Evolutionary conservation across 768 basidiomycete species (phyloP).

Genomic region (Neoboletus subvelutipes): DNA sequence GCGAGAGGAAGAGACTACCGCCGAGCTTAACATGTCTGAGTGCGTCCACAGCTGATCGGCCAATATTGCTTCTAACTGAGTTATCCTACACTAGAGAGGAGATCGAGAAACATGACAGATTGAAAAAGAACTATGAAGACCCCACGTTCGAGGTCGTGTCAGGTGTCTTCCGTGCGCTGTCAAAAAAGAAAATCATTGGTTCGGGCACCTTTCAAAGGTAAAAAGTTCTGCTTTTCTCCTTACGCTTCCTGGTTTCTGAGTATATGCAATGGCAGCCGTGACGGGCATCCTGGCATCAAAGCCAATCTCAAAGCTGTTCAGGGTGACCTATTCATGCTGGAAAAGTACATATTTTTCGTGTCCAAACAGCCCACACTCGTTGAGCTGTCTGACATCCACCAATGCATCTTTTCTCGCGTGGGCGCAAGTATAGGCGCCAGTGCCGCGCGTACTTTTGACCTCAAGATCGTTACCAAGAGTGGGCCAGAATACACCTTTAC

Average conservation of each 20-base stretch:
- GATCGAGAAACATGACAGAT: slow-evolving; percentile 71
- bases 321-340: slow-evolving; percentile 96
- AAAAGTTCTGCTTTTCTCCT: background rate
- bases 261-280: slow-evolving; percentile 51
- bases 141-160: slow-evolving; percentile 96
- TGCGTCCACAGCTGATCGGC: slow-evolving; percentile 39
- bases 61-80: background rate
- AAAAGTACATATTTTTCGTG: slow-evolving; percentile 97
- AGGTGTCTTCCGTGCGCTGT: slow-evolving; percentile 86
- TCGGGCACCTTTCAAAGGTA: slow-evolving; percentile 85
- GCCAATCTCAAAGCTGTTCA: slow-evolving; percentile 96
- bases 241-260: background rate
- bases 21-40: slow-evolving; percentile 92
- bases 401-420: slow-evolving; percentile 90
- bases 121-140: slow-evolving; percentile 93
- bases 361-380: slow-evolving; percentile 92
- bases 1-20: slow-evolving; percentile 95
- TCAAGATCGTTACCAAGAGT: slow-evolving; percentile 82
- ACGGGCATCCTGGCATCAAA: slow-evolving; percentile 93
- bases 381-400: slow-evolving; percentile 86
- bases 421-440: slow-evolving; percentile 80
- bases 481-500: slow-evolving; percentile 89
- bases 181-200: slow-evolving; percentile 89
- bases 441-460: slow-evolving; percentile 90
- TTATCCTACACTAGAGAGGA: slow-evolving; percentile 55